Base-by-base conservation (phyloP, 1,284 basidiomycete species). In the Phaffia rhodozyma region DNA sequence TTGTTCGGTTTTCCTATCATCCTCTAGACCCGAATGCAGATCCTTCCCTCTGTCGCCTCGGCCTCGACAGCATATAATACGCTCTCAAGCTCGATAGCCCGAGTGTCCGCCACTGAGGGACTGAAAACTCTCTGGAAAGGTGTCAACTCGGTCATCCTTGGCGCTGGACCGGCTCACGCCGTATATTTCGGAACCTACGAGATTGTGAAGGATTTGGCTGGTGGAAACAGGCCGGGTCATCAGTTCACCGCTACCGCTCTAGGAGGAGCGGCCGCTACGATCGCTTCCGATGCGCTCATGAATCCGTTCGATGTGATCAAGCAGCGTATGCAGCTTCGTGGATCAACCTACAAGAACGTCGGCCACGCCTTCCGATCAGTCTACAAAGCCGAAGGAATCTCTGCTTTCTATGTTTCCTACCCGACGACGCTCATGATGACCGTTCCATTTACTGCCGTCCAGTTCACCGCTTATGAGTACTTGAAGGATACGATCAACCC, bases 251-350 rank as follows among this genome's bases (percentile, higher is more conserved):
- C 64, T 18, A 66, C 64, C 7, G 93, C 93, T 23, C 72, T 94
- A 30, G 96, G 96, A 32, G 96, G 96, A 69, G 94, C 92, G 61
- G 84, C 86, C 1, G 96, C 96, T 0, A 97, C 94, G 25, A 89
- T 96, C 70, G 89, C 91, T 2, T 88, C 88, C 65, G 96, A 99
- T 78, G 94, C 94, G 9, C 80, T 98, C 66, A 99, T 99, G 96
- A 99, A 98, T 76, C 96, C 96, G 3, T 99, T 99, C 74, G 96
- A 99, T 77, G 92, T 98, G 69, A 91, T 98, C 79, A 98, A 98
- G 78, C 94, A 98, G 79, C 85, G 94, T 60, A 97, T 98, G 96
- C 94, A 98, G 77, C 82, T 98, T 65, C 90, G 91, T 76, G 84
- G 89, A 73, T 97, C 93, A 13, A 81, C 86, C 71, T 91, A 91